These are phyloP conservation scores for Colletotrichum spaethianum DNA, from an alignment of 2,329 filamentous ascomycete genomes.

Conservation along the genomic window DNA sequence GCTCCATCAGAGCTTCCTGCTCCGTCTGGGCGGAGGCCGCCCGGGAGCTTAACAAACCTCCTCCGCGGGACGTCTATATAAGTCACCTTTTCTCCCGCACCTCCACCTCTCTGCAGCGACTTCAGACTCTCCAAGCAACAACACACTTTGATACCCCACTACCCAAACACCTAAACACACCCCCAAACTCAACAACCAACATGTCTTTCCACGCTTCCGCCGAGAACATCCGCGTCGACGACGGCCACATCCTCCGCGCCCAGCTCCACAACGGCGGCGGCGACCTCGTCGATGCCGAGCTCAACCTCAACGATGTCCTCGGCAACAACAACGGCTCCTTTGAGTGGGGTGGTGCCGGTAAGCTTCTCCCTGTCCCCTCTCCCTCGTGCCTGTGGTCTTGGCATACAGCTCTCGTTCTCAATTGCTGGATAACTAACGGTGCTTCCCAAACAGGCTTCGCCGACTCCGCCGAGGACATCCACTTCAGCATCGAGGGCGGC, in stretches of 20 bases:
- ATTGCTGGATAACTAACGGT: not conserved
- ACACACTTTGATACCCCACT: slow-evolving; percentile 1
- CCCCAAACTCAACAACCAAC: slow-evolving; percentile 21
- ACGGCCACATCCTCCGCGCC: slow-evolving; percentile 64
- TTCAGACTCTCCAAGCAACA: not conserved
- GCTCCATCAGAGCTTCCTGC: not conserved
- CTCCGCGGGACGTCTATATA: slow-evolving; percentile 2
- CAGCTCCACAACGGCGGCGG: slow-evolving; percentile 57
- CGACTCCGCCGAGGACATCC: slow-evolving; percentile 60
- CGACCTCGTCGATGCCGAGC: slow-evolving; percentile 58
- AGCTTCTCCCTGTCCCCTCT: not conserved
- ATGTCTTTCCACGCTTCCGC: slow-evolving; percentile 68
- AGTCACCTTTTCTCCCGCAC: slow-evolving; percentile 5
- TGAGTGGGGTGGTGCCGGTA: slow-evolving; percentile 58
- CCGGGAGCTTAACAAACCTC: not conserved
- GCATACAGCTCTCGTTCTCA: not conserved
- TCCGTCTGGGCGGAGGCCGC: not conserved
- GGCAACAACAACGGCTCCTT: slow-evolving; percentile 67
- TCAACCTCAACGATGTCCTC: slow-evolving; percentile 65
- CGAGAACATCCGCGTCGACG: slow-evolving; percentile 62
- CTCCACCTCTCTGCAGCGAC: not conserved
- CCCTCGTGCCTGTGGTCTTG: not conserved
- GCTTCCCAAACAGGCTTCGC: slow-evolving; percentile 55
- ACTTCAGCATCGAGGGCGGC: slow-evolving; percentile 65
- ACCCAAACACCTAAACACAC: not conserved